These are phyloP conservation scores for Brassica juncea DNA, from an alignment of 345 rosid species.

Conservation along the genomic window DNA sequence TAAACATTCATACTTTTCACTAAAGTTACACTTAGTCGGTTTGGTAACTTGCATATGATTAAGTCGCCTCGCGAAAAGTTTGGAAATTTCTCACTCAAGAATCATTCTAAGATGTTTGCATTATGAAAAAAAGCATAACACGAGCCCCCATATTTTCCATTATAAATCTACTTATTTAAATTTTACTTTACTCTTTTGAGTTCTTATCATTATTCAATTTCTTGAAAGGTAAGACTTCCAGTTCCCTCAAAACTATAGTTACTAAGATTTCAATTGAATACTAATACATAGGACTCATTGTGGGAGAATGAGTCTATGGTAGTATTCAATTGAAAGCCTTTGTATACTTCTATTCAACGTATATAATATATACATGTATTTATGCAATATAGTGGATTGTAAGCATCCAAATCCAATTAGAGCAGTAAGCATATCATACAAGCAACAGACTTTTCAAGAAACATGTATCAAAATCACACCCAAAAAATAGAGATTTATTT, in stretches of 20 bases:
- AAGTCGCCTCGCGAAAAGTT: constrained; percentile 27
- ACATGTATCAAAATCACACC: constrained; percentile 23
- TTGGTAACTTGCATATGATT: constrained; percentile 21
- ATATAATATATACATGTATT: neutral
- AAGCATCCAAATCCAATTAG: constrained; percentile 32
- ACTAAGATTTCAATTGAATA: constrained; percentile 33
- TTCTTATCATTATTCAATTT: constrained; percentile 36
- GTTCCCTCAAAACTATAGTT: constrained; percentile 33
- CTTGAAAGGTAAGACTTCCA: constrained; percentile 43
- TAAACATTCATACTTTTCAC: constrained; percentile 16
- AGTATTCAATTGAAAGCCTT: no score
- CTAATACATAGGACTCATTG: constrained; percentile 21
- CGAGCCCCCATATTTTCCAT: neutral
- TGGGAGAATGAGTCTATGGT: no score
- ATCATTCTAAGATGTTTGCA: constrained; percentile 26
- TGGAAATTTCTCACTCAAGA: constrained; percentile 41
- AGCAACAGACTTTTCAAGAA: constrained; percentile 35
- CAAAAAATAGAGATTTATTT: neutral
- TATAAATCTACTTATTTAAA: neutral
- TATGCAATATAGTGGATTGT: constrained; percentile 28
- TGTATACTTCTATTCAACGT: neutral
- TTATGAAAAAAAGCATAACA: constrained; percentile 5
- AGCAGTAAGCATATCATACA: constrained; percentile 20
- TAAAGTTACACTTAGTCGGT: constrained; percentile 35
- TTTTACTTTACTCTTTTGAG: constrained; percentile 23